Evolutionary conservation across 2,329 filamentous ascomycete species (phyloP), one percentile per base, ranked within the genome.

Genomic region (Thelonectria discophora): DNA sequence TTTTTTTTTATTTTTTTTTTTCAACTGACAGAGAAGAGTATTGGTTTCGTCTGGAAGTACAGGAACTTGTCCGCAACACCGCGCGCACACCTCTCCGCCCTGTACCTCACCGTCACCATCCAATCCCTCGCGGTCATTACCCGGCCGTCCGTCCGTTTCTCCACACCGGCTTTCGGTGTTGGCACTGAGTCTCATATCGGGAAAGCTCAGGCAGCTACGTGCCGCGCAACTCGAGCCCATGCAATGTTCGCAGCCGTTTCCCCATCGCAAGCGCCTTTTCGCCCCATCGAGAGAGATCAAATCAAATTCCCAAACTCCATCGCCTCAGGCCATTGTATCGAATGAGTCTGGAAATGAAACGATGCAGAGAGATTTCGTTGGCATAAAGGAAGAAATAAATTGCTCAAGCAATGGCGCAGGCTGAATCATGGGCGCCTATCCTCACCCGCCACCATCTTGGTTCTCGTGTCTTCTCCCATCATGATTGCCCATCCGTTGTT

Each of bases 191-290:
- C n/a, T n/a, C n/a, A n/a, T n/a, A n/a, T n/a, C n/a, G n/a, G n/a
- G n/a, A n/a, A n/a, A n/a, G n/a, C n/a, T n/a, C 62, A 66, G 64
- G 65, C 67, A 69, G 60, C 62, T 66, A 40, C 58, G 65, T 24
- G 65, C 67, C 67, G 51, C 67, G 65, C 67, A 68, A 68, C 32
- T 24, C 32, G 32, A 34, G 13, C 10, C 10, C 32, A 34, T 11
- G 8, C 32, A 3, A 34, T 49, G 45, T 57, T 54, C 59, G 49
- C 50, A 47, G 30, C 49, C 51, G 53, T 58, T 59, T 58, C 58
- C 60, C 30, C 58, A 63, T 57, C 55, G 51, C 55, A 43, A 20
- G 42, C 40, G 15, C 40, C 54, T 46, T 34, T 39, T 27, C 17
- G 34, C 57, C 30, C 57, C 50, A 4, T 7, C 24, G 7, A 13